A percentile compares a stretch with the other conserved stretches of the same genome.
phyloP scores from a whole-genome alignment of 2,329 filamentous ascomycete genomes.

The Penicillium sp. region DNA sequence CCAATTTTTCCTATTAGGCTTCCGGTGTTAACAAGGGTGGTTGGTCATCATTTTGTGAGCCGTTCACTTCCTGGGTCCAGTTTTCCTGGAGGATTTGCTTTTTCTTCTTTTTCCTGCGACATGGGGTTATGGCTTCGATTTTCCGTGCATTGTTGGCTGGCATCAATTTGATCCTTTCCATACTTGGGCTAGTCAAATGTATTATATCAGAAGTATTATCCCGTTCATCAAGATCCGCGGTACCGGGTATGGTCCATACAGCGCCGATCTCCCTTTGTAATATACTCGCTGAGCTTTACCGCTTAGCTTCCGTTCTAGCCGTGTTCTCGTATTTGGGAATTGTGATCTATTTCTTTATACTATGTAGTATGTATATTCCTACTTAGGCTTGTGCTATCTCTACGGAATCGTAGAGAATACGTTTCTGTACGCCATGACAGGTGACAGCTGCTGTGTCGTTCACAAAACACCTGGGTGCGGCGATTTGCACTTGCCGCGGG shows the following conservation, averaged over 20 bases:
- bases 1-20: conserved; percentile 2
- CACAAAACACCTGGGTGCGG: conserved; percentile 5
- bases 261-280: conserved; percentile 1
- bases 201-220: conserved; percentile 9
- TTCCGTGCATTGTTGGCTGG: neutral
- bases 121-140: neutral
- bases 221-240: neutral
- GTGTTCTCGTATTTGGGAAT: neutral
- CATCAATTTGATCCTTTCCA: neutral
- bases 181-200: conserved; percentile 8
- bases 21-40: conserved; percentile 7
- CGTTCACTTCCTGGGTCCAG: neutral
- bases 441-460: conserved; percentile 19
- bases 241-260: neutral
- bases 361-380: no score
- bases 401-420: neutral
- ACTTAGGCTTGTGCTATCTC: conserved; percentile 7
- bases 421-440: conserved; percentile 5
- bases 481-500: conserved; percentile 7
- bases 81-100: neutral
- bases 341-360: no score
- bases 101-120: conserved; percentile 1
- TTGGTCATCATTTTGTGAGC: conserved; percentile 4
- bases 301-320: neutral
- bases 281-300: conserved; percentile 9